Conservation (phyloP, 345 rosid species). For the Streptanthus diversifolius region DNA sequence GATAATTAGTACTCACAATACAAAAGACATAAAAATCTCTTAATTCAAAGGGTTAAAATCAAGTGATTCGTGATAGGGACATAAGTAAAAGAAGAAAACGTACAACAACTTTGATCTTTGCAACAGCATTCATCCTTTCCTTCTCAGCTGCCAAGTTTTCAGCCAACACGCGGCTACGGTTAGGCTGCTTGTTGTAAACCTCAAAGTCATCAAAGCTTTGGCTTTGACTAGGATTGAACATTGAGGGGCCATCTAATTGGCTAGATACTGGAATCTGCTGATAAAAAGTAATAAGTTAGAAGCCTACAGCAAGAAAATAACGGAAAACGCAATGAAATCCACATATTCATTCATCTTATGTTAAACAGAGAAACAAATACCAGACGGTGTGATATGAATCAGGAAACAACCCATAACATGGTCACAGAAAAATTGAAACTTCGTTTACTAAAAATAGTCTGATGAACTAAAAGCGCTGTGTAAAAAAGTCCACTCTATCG, state of each 20-base stretch:
- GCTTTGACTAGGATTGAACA: slow-evolving; percentile 60
- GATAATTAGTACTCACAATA: not conserved
- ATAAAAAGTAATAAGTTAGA: slow-evolving; percentile 16
- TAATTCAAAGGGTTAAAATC: not conserved
- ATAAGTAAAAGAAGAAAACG: slow-evolving; percentile 26
- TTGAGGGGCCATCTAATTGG: slow-evolving; percentile 55
- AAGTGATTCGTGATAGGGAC: not conserved
- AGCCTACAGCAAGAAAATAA: not conserved
- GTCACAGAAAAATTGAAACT: not conserved
- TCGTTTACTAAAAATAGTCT: slow-evolving; percentile 25
- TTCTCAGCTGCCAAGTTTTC: slow-evolving; percentile 84
- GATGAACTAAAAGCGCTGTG: not conserved
- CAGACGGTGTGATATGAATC: not conserved
- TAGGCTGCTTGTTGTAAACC: slow-evolving; percentile 62
- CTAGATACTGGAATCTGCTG: slow-evolving; percentile 61
- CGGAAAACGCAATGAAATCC: not conserved
- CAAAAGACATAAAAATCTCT: not conserved
- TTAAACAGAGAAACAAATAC: slow-evolving; percentile 7
- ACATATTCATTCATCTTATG: not conserved
- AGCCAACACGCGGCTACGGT: slow-evolving; percentile 57
- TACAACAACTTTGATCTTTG: slow-evolving; percentile 99
- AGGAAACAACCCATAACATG: not conserved
- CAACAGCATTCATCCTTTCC: slow-evolving; percentile 81
- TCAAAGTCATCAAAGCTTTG: slow-evolving; percentile 89
- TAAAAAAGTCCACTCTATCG: slow-evolving; percentile 16